Conservation (phyloP, 176 grass and related monocot species). For the Guadua angustifolia region DNA sequence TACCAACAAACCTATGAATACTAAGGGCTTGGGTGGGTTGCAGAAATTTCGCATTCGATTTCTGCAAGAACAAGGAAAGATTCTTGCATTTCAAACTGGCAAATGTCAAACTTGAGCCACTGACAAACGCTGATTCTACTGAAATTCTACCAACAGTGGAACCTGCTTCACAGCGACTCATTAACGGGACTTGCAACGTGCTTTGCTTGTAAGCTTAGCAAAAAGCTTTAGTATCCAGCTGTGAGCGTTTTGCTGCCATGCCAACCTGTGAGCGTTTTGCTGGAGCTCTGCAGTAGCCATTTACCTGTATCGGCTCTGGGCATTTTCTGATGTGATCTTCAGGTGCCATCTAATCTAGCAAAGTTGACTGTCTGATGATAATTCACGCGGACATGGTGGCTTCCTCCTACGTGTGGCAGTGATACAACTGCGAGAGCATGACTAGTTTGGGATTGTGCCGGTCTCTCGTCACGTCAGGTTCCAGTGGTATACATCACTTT, state of each 20-base stretch:
- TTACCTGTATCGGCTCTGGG: not conserved
- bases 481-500: not conserved
- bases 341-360: constrained; percentile 36
- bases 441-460: not conserved
- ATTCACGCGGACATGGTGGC: not conserved
- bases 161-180: too few relatives aligned
- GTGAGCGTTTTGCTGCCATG: not conserved
- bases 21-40: not conserved
- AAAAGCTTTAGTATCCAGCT: too few relatives aligned
- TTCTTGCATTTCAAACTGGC: too few relatives aligned
- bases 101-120: too few relatives aligned
- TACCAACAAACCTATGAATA: not conserved
- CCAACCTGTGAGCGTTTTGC: constrained; percentile 18
- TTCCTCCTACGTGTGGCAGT: not conserved
- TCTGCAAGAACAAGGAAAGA: too few relatives aligned
- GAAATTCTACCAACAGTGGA: too few relatives aligned
- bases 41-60: too few relatives aligned
- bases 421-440: not conserved
- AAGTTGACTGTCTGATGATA: constrained; percentile 27
- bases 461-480: not conserved
- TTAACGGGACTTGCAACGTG: not conserved
- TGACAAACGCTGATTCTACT: too few relatives aligned
- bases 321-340: not conserved
- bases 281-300: constrained; percentile 25
- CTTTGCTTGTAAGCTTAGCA: too few relatives aligned